Evolutionary conservation across 306 rosid genomes (phyloP), one percentile per base, ranked within the genome.

Genomic region (Canavalia ensiformis): DNA sequence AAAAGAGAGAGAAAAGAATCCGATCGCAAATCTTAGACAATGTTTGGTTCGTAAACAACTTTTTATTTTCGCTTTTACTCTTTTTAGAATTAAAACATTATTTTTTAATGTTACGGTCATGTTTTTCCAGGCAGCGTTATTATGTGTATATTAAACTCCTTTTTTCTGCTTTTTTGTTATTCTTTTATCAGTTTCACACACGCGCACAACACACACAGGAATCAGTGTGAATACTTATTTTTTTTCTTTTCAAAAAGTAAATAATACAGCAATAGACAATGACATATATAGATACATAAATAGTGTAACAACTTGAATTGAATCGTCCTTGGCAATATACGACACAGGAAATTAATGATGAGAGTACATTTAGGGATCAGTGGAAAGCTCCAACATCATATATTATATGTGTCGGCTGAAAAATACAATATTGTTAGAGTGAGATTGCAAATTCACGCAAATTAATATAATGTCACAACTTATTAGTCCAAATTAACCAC

Each of bases 371-470:
- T 6, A n/a, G 70, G 28, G 70, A 18, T 18, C 25, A 37, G 5
- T 46, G 49, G 47, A 70, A 50, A 54, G 42, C 75, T 33, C 39
- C 47, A 51, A 51, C 13, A 51, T 71, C 47, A n/a, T 35, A 39
- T 34, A 50, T 31, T 70, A 62, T 51, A 34, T n/a, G 49, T 68
- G 29, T 46, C 58, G 58, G 57, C 8, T 4, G 4, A 12, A 44
- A 67, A 41, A 18, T 25, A 66, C 34, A 66, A 41, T 18, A 18
- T 18, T 18, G 25, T 9, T 45, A 45, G n/a, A 42, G 52, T 41
- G n/a, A 66, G 69, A 42, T 41, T 1, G 12, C 51, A 65, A 65
- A 18, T 66, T 42, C 50, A 41, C 68, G 31, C 25, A 18, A 18
- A 18, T 18, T 18, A 18, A 18, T 18, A 18, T 18, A 18, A 18